Conservation (phyloP, 2,329 filamentous ascomycete species). For the Nannizzia gypsea region DNA sequence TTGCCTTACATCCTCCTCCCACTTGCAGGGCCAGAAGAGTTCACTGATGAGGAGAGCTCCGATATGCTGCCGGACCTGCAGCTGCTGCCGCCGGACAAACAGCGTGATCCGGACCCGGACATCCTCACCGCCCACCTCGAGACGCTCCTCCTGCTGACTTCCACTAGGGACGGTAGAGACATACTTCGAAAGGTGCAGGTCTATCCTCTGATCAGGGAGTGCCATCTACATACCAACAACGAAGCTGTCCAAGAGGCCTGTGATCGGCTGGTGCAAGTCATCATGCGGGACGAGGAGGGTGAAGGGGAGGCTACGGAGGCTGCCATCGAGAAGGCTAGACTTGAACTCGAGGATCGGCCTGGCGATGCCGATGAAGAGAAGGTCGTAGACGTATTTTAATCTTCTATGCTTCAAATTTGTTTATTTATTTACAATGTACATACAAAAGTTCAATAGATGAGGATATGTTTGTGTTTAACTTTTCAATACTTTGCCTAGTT, state of each 20-base stretch:
- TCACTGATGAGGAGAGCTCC: slow-evolving; percentile 71
- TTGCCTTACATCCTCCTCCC: slow-evolving; percentile 82
- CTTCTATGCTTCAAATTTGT: neutral
- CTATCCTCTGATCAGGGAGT: slow-evolving; percentile 80
- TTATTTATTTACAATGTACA: neutral
- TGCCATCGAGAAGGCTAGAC: slow-evolving; percentile 26
- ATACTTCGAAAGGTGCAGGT: slow-evolving; percentile 64
- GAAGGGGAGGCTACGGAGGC: slow-evolving; percentile 32
- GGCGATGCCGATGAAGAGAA: slow-evolving; percentile 33
- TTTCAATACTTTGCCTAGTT: too few species aligned
- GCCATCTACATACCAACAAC: slow-evolving; percentile 64
- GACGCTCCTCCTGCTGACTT: slow-evolving; percentile 71
- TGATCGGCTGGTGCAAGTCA: slow-evolving; percentile 77
- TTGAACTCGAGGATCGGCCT: slow-evolving; percentile 27
- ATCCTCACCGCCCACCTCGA: slow-evolving; percentile 84
- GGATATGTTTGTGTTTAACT: too few species aligned
- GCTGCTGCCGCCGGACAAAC: slow-evolving; percentile 77
- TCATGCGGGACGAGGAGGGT: slow-evolving; percentile 66
- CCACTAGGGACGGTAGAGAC: slow-evolving; percentile 62
- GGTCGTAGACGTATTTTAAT: slow-evolving; percentile 37
- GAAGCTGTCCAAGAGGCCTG: slow-evolving; percentile 73
- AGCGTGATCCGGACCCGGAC: slow-evolving; percentile 61
- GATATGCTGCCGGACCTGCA: slow-evolving; percentile 85
- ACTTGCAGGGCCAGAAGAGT: slow-evolving; percentile 78
- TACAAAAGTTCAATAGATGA: neutral